Conservation (phyloP, 345 rosid species). For the Kernera saxatilis region DNA sequence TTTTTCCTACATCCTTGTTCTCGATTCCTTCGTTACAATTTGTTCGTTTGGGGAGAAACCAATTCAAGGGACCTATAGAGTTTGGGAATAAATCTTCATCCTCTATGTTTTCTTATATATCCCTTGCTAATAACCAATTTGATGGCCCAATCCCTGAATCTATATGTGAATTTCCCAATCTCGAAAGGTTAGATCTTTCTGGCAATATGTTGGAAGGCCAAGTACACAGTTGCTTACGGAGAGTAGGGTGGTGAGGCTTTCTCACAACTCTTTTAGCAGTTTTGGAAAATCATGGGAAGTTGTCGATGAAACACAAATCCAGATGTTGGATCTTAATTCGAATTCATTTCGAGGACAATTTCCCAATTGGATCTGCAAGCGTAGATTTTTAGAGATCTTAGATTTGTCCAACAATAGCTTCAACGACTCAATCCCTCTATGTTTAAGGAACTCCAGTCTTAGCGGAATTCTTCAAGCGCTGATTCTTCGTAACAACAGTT, state of each 20-base stretch:
- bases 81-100: too few relatives aligned
- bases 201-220: neutral
- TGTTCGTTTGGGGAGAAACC: neutral
- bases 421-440: slow-evolving; percentile 27
- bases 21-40: neutral
- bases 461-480: too few relatives aligned
- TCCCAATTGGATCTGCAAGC: slow-evolving; percentile 12
- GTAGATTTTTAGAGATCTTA: too few relatives aligned
- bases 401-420: slow-evolving; percentile 36
- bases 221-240: neutral
- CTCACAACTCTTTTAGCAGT: neutral
- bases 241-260: neutral
- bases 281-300: neutral
- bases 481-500: too few relatives aligned
- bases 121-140: too few relatives aligned
- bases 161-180: too few relatives aligned
- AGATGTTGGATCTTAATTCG: neutral
- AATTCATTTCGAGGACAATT: neutral
- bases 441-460: slow-evolving; percentile 12
- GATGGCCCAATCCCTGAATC: too few relatives aligned
- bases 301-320: neutral
- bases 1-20: neutral
- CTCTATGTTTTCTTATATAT: too few relatives aligned
- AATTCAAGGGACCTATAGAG: too few relatives aligned
- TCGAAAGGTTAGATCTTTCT: too few relatives aligned